Conservation (phyloP, 345 rosid genomes). For the Raphanus raphanistrum region DNA sequence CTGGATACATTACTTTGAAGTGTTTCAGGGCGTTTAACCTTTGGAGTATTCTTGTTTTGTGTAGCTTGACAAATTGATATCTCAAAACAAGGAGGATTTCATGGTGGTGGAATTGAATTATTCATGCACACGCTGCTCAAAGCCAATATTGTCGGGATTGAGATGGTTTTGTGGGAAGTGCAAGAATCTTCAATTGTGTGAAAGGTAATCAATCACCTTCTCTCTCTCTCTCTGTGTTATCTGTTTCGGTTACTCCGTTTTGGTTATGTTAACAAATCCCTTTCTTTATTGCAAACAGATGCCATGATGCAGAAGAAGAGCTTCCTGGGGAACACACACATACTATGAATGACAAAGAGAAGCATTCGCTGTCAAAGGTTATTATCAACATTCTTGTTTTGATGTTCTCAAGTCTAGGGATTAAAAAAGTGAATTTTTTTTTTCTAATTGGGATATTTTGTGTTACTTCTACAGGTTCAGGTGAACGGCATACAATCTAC, state of each 20-base stretch:
- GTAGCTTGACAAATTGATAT: constrained; percentile 55
- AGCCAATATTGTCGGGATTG: constrained; percentile 48
- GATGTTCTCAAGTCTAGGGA: constrained; percentile 5
- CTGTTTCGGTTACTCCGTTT: not conserved
- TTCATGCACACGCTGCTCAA: constrained; percentile 52
- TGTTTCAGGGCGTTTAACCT: constrained; percentile 15
- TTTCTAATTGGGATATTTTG: not conserved
- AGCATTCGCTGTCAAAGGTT: constrained; percentile 60
- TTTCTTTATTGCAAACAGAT: constrained; percentile 40
- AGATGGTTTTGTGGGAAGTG: constrained; percentile 67
- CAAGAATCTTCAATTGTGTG: constrained; percentile 66
- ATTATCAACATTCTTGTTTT: constrained; percentile 8
- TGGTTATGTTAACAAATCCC: not conserved
- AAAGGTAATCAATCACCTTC: constrained; percentile 39
- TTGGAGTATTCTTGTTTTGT: constrained; percentile 11
- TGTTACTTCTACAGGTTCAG: constrained; percentile 40
- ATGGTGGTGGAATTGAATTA: constrained; percentile 56
- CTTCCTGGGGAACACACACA: constrained; percentile 35
- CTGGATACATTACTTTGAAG: not conserved
- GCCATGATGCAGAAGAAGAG: constrained; percentile 45
- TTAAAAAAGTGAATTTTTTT: not conserved
- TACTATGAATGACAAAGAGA: constrained; percentile 38
- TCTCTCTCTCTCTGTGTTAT: not conserved
- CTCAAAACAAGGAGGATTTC: constrained; percentile 55
- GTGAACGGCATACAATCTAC: constrained; percentile 45